phyloP scores from a whole-genome alignment of 163 green algal species.

The Chlorella variabilis region DNA sequence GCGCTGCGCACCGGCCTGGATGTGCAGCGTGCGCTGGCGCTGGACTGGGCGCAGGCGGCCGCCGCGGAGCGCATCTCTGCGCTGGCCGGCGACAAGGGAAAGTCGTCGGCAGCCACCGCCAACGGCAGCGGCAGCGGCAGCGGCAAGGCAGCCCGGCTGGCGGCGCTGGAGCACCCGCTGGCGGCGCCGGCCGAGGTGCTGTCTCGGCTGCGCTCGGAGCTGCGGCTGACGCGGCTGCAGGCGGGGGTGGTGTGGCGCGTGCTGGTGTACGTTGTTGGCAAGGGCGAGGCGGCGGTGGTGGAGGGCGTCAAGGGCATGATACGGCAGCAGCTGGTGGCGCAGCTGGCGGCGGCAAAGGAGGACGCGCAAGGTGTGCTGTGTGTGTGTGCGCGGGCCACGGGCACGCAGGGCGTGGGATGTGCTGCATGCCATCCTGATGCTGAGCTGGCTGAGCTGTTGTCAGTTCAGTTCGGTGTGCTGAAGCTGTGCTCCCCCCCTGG shows the following conservation, averaged over 20 bases:
- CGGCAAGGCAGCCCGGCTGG: background rate
- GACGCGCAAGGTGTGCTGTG: slow-evolving; percentile 9
- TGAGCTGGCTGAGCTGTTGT: too few species aligned
- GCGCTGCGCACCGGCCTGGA: slow-evolving; percentile 73
- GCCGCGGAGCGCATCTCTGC: slow-evolving; percentile 6
- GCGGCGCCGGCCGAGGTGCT: slow-evolving; percentile 9
- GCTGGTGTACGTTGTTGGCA: slow-evolving; percentile 38
- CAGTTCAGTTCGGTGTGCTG: background rate
- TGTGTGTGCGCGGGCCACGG: too few species aligned
- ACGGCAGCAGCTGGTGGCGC: background rate
- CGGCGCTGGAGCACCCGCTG: slow-evolving; percentile 23
- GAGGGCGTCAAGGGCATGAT: slow-evolving; percentile 25
- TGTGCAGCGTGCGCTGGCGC: slow-evolving; percentile 50
- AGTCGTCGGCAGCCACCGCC: background rate
- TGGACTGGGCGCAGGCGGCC: slow-evolving; percentile 51
- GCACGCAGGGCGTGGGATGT: too few species aligned
- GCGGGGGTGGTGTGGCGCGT: slow-evolving; percentile 52
- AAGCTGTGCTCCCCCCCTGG: too few species aligned
- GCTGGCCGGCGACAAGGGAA: slow-evolving; percentile 15
- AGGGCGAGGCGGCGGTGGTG: background rate
- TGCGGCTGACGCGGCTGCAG: slow-evolving; percentile 54
- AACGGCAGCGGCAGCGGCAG: background rate
- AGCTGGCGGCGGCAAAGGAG: slow-evolving; percentile 39
- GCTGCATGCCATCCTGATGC: background rate
- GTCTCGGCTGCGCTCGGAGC: slow-evolving; percentile 35